These are phyloP conservation scores for Geotrichum cucujoidarum DNA, from an alignment of 1,139 yeast species.

Conservation along the genomic window DNA sequence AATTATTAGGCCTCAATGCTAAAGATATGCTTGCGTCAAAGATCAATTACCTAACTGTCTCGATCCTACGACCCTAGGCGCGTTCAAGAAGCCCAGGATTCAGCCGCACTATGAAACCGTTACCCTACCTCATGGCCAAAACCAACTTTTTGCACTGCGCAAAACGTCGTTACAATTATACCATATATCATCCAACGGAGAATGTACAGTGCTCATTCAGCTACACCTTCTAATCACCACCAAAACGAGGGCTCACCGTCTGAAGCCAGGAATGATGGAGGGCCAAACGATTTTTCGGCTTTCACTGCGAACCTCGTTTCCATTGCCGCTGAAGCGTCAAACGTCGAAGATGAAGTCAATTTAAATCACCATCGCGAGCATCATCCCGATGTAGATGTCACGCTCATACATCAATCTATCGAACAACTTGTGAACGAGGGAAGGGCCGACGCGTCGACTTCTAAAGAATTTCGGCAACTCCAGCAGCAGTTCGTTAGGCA, in stretches of 20 bases:
- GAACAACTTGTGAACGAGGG: slow-evolving; percentile 6
- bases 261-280: slow-evolving; percentile 3
- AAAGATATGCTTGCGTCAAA: not conserved
- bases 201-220: slow-evolving; percentile 11
- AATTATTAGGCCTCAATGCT: too few relatives aligned
- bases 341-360: slow-evolving; percentile 20
- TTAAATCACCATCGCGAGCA: slow-evolving; percentile 3
- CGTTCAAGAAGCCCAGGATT: slow-evolving; percentile 1
- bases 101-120: slow-evolving; percentile 1
- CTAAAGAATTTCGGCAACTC: slow-evolving; percentile 6
- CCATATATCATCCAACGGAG: slow-evolving; percentile 15
- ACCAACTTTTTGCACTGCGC: slow-evolving; percentile 8
- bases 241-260: slow-evolving; percentile 3
- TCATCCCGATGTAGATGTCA: slow-evolving; percentile 5
- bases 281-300: slow-evolving; percentile 14
- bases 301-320: slow-evolving; percentile 19
- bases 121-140: not conserved
- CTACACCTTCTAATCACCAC: slow-evolving; percentile 7
- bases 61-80: too few relatives aligned
- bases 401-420: slow-evolving; percentile 15
- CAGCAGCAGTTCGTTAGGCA: slow-evolving; percentile 8
- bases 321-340: slow-evolving; percentile 22
- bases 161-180: slow-evolving; percentile 19
- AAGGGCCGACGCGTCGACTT: not conserved
- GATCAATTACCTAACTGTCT: not conserved